phyloP scores from a whole-genome alignment of 768 basidiomycete genomes.

The Lactarius sp. region DNA sequence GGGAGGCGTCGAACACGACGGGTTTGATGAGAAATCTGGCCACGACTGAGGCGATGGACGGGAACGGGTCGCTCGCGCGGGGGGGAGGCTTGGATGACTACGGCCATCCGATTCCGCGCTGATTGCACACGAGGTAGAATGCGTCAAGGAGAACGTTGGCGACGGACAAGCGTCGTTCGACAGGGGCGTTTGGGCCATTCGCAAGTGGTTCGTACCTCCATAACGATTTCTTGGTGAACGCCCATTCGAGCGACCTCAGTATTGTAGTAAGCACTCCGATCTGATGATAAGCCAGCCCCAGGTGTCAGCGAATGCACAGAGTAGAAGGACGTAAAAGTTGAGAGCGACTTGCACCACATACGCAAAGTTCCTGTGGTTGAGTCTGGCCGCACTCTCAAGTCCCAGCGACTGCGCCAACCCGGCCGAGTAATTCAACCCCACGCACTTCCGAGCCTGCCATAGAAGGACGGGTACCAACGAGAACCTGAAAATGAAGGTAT shows the following conservation, averaged over 20 bases:
- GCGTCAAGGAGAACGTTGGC: slow-evolving; percentile 14
- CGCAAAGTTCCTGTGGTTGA: slow-evolving; percentile 5
- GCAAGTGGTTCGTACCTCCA: slow-evolving; percentile 3
- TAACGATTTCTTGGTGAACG: slow-evolving; percentile 2
- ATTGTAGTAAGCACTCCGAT: not conserved
- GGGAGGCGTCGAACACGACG: too few relatives aligned
- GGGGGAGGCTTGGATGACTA: slow-evolving; percentile 14
- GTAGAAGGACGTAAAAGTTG: not conserved
- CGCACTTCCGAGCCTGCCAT: not conserved
- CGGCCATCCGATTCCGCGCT: slow-evolving; percentile 8
- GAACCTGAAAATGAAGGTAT: not conserved
- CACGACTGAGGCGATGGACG: not conserved
- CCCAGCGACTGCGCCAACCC: not conserved
- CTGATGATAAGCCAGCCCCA: not conserved
- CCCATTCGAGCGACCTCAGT: slow-evolving; percentile 8
- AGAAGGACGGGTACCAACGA: slow-evolving; percentile 1
- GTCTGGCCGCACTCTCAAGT: not conserved
- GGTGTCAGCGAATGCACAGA: not conserved
- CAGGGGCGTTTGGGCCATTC: not conserved
- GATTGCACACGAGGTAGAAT: slow-evolving; percentile 13
- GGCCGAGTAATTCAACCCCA: not conserved
- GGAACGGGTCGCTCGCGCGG: not conserved
- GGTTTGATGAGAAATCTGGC: too few relatives aligned
- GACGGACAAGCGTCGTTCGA: slow-evolving; percentile 5
- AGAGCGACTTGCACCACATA: not conserved